Conservation (phyloP, 768 basidiomycete species). For the Macrocybe gigantea region DNA sequence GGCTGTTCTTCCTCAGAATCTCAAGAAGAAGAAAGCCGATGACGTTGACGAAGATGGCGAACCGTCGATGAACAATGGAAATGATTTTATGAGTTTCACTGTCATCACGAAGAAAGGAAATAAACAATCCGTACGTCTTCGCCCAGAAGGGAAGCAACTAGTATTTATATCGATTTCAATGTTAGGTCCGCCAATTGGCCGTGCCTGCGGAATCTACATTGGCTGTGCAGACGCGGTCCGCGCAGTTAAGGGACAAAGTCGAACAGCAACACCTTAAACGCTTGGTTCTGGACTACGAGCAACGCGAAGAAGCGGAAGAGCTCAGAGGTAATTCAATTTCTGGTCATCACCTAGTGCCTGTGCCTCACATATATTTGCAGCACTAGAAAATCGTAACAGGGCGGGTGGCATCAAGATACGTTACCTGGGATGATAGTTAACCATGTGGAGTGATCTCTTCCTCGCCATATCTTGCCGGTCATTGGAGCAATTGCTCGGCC, state of each 20-base stretch:
- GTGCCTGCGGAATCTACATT: slow-evolving; percentile 85
- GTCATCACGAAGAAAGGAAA: slow-evolving; percentile 90
- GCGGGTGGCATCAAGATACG: slow-evolving; percentile 71
- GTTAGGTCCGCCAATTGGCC: slow-evolving; percentile 78
- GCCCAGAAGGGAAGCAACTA: too few species aligned
- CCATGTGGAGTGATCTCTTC: too few species aligned
- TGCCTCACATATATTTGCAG: slow-evolving; percentile 23
- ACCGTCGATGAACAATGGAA: slow-evolving; percentile 24
- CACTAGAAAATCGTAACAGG: slow-evolving; percentile 65
- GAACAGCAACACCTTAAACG: slow-evolving; percentile 97
- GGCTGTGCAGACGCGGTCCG: slow-evolving; percentile 85
- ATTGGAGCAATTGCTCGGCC: too few species aligned
- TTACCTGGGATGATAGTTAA: too few species aligned
- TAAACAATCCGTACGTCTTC: slow-evolving; percentile 70
- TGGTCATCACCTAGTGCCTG: neutral
- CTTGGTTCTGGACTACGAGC: slow-evolving; percentile 89
- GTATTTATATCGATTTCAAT: slow-evolving; percentile 5
- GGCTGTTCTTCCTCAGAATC: slow-evolving; percentile 62
- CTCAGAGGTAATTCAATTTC: slow-evolving; percentile 49
- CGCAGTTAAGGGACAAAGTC: slow-evolving; percentile 90
- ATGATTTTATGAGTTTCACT: slow-evolving; percentile 82
- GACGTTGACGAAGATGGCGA: slow-evolving; percentile 50
- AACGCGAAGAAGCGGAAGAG: slow-evolving; percentile 83
- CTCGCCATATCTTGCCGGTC: neutral
- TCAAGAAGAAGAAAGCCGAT: slow-evolving; percentile 60